Evolutionary conservation across 371 early-diverging fungal genomes (phyloP).

Genomic region (Mortierella sp.): DNA sequence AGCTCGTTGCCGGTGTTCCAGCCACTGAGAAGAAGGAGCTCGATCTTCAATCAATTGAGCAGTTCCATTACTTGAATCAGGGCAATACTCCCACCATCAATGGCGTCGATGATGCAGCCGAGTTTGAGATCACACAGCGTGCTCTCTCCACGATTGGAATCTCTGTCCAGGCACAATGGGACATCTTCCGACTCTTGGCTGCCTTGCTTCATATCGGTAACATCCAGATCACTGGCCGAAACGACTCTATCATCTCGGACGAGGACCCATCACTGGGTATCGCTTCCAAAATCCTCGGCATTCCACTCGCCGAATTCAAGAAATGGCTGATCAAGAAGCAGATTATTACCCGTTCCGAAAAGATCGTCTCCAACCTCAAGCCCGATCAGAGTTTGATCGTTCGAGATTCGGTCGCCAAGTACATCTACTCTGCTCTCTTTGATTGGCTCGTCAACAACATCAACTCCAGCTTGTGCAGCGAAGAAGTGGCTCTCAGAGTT

Average conservation of each 20-base stretch:
- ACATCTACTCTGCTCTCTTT: constrained; percentile 91
- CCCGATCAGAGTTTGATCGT: constrained; percentile 82
- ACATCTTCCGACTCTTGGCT: constrained; percentile 89
- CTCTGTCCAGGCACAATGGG: constrained; percentile 85
- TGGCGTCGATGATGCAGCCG: constrained; percentile 91
- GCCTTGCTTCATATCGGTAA: constrained; percentile 94
- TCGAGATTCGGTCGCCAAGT: constrained; percentile 94
- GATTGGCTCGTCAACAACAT: constrained; percentile 92
- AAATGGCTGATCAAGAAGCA: constrained; percentile 93
- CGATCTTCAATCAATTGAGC: constrained; percentile 78
- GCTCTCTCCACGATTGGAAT: constrained; percentile 90
- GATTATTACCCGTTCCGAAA: constrained; percentile 88
- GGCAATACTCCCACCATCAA: constrained; percentile 84
- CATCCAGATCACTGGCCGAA: constrained; percentile 81
- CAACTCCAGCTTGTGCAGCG: constrained; percentile 83
- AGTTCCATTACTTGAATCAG: constrained; percentile 89
- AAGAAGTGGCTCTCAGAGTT: constrained; percentile 61
- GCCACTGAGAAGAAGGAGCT: constrained; percentile 83
- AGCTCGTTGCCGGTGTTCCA: constrained; percentile 91
- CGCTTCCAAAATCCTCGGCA: constrained; percentile 77
- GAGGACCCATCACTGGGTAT: constrained; percentile 74
- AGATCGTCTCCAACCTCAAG: constrained; percentile 81
- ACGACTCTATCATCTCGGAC: constrained; percentile 77
- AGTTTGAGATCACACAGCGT: constrained; percentile 89
- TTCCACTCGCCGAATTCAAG: constrained; percentile 80